Evolutionary conservation across 139 green algal genomes (phyloP).

Genomic region (Chlorella sp.): DNA sequence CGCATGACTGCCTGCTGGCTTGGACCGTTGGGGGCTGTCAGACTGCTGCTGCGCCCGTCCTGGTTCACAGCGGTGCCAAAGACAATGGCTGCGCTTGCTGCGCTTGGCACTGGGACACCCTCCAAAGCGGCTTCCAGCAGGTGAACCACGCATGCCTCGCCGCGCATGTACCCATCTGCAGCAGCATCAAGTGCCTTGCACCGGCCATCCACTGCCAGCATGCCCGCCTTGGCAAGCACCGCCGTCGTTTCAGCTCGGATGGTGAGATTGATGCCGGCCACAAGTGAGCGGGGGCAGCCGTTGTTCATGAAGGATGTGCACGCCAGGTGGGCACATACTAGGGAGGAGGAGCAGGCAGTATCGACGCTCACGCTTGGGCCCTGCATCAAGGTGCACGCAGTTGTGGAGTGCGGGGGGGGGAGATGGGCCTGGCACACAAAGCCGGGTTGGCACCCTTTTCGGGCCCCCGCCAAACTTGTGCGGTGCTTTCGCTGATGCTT

Average conservation of each 20-base stretch:
- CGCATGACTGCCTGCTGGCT: conserved; percentile 84
- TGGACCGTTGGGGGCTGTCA: conserved; percentile 91
- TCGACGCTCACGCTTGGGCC: conserved; percentile 78
- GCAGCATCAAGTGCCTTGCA: conserved; percentile 85
- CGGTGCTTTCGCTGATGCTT: too few species aligned
- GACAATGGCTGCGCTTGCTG: conserved; percentile 48
- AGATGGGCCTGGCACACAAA: background rate
- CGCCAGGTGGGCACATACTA: conserved; percentile 73
- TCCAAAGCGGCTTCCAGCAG: conserved; percentile 30
- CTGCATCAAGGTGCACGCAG: conserved; percentile 19
- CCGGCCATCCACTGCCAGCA: conserved; percentile 83
- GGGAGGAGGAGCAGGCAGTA: conserved; percentile 82
- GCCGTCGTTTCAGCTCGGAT: conserved; percentile 72
- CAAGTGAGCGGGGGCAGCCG: conserved; percentile 38
- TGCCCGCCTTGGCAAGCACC: conserved; percentile 83
- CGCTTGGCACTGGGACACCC: too few species aligned
- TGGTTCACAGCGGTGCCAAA: conserved; percentile 83
- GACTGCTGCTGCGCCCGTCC: conserved; percentile 84
- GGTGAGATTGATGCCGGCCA: conserved; percentile 72
- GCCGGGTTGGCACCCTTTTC: too few species aligned
- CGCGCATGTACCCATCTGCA: conserved; percentile 86
- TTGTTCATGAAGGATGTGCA: conserved; percentile 21
- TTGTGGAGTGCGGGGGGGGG: too few species aligned
- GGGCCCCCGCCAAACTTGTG: too few species aligned
- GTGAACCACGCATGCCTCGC: conserved; percentile 69